A percentile compares a stretch with the other conserved stretches of the same genome.
Conservation (phyloP, 1,139 yeast species). For the Kodamaea sp. region DNA sequence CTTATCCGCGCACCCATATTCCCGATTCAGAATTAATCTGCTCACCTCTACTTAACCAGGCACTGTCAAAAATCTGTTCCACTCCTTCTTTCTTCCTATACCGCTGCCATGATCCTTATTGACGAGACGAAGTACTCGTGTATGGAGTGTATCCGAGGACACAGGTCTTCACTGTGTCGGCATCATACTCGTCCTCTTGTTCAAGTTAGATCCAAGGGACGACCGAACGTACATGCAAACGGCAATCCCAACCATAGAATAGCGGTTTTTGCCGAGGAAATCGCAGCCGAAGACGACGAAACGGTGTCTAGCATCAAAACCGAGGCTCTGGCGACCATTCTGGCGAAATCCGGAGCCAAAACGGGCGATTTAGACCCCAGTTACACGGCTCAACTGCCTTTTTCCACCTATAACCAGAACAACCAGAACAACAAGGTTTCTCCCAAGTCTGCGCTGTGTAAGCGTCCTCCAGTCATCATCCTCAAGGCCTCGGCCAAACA, state of each 20-base stretch:
- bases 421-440: background rate
- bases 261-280: slow-evolving; percentile 58
- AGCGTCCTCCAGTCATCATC: slow-evolving; percentile 38
- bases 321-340: background rate
- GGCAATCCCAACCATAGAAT: slow-evolving; percentile 54
- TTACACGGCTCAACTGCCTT: background rate
- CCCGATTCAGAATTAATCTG: slow-evolving; percentile 12
- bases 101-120: slow-evolving; percentile 69
- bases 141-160: slow-evolving; percentile 88
- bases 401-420: background rate
- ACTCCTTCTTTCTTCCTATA: slow-evolving; percentile 1
- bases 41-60: too few relatives aligned
- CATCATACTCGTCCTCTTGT: slow-evolving; percentile 79
- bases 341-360: background rate
- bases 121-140: slow-evolving; percentile 90
- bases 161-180: slow-evolving; percentile 81
- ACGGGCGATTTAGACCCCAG: background rate
- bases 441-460: slow-evolving; percentile 2
- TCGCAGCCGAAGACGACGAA: slow-evolving; percentile 19
- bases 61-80: too few relatives aligned
- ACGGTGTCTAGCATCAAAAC: background rate
- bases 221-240: slow-evolving; percentile 60
- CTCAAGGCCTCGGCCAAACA: slow-evolving; percentile 52
- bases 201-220: slow-evolving; percentile 84
- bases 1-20: slow-evolving; percentile 7